Percentiles rank a stretch among this genome's conserved stretches.
These are phyloP conservation scores for Colletotrichum eremochloae DNA, from an alignment of 2,329 filamentous ascomycete species.

Conservation along the genomic window DNA sequence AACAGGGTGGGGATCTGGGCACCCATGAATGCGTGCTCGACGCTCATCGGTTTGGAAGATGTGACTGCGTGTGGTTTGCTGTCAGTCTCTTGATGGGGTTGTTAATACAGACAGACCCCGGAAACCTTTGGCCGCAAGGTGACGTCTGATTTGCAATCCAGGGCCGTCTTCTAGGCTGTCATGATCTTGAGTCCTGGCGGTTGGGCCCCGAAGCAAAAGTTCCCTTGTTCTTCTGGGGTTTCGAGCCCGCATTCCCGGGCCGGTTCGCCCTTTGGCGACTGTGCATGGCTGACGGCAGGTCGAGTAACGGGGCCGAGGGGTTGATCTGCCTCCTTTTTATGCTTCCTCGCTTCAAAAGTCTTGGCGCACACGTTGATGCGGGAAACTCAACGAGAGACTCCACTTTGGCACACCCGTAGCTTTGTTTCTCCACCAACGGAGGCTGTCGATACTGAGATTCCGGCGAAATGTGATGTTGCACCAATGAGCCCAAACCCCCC, in stretches of 20 bases:
- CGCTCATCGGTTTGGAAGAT: not conserved
- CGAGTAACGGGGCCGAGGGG: slow-evolving; percentile 17
- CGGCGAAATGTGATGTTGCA: slow-evolving; percentile 23
- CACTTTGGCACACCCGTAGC: slow-evolving; percentile 20
- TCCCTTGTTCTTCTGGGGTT: not conserved
- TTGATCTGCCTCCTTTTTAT: slow-evolving; percentile 40
- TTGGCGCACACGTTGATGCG: slow-evolving; percentile 34
- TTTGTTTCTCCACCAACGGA: slow-evolving; percentile 41
- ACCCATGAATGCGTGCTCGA: slow-evolving; percentile 44
- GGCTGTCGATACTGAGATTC: slow-evolving; percentile 1
- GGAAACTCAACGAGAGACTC: slow-evolving; percentile 25
- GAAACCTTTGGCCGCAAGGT: not conserved
- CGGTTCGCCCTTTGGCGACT: slow-evolving; percentile 28
- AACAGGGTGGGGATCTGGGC: slow-evolving; percentile 54
- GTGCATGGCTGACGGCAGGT: slow-evolving; percentile 22
- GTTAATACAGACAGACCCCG: not conserved
- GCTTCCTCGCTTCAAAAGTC: slow-evolving; percentile 15
- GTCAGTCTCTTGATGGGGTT: not conserved
- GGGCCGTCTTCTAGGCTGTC: not conserved
- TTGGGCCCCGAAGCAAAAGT: not conserved
- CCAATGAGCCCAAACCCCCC: slow-evolving; percentile 2
- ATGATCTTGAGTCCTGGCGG: not conserved
- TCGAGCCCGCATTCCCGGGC: slow-evolving; percentile 34
- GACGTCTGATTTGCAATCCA: not conserved
- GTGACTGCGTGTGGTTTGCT: not conserved